Evolutionary conservation across 2,329 filamentous ascomycete genomes (phyloP), one percentile per base, ranked within the genome.

Genomic region (Trematosphaeria pertusa): DNA sequence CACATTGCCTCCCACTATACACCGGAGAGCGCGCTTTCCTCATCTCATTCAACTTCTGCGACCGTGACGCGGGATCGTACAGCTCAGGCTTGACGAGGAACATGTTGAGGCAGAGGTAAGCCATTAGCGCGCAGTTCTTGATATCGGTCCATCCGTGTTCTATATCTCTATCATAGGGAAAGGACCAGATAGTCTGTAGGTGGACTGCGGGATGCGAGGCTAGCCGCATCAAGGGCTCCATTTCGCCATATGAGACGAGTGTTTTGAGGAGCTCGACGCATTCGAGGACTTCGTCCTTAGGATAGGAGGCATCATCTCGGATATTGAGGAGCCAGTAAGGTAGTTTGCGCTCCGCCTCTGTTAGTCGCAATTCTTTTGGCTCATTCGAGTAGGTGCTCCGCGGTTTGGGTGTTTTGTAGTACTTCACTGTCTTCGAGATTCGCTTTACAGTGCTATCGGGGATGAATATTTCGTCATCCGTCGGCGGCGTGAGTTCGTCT

Each of bases 41-140:
- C 32, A 31, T 37, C 15, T 44, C 38, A 8, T 44, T 18, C 9
- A 50, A 20, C 32, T 26, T 46, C 12, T 47, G 26, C 2, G 9
- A n/a, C 5, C 48, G 40, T n/a, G 9, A 24, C 8, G 18, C 8
- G 2, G 40, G 30, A 30, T 52, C 48, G 20, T 45, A 44, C 3
- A 52, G 35, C 35, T 55, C 48, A 1, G 48, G 44, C 17, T 55
- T 52, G 37, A 46, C 19, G 14, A 26, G 24, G 18, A 55, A 44
- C 5, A 52, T 34, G 34, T 55, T 55, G 20, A 52, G 37, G 37
- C 48, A 55, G 10, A 55, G 35, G 38, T 55, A 55, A 3, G 52
- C 44, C 12, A 44, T 36, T 15, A 55, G 18, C 4, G 48, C 45
- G 4, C 18, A 22, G 8, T 55, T 33, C 32, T 55, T 55, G 22